A percentile compares a stretch with the other conserved stretches of the same genome.
Conservation (phyloP, 2,329 filamentous ascomycete species). For the Macrophomina tecta region DNA sequence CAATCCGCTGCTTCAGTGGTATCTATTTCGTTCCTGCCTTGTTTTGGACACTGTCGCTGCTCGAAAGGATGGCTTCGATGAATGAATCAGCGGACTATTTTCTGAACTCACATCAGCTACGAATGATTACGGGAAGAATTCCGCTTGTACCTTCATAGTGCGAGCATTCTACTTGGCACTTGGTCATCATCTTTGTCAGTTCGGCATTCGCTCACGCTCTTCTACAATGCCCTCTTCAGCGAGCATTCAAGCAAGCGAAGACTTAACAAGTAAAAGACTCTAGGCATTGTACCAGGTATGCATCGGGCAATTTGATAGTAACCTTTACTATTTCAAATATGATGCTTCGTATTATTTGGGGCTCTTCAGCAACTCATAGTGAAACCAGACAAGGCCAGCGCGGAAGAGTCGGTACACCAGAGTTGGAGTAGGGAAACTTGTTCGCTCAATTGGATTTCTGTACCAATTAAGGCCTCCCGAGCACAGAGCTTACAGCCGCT, state of each 20-base stretch:
- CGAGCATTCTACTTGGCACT: neutral
- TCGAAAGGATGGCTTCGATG: constrained; percentile 1
- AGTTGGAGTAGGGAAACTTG: neutral
- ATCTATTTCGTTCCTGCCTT: too few relatives aligned
- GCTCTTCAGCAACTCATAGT: neutral
- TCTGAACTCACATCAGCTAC: neutral
- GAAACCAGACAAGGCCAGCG: neutral
- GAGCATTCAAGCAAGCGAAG: too few relatives aligned
- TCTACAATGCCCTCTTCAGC: too few relatives aligned
- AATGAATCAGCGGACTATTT: neutral
- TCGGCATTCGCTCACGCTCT: too few relatives aligned
- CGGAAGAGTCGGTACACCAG: neutral
- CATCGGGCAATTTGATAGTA: too few relatives aligned
- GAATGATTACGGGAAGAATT: neutral
- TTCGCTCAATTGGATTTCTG: neutral
- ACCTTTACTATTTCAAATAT: neutral
- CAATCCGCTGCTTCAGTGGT: too few relatives aligned
- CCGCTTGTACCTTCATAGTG: neutral
- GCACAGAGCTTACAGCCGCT: neutral
- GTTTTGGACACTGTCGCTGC: neutral
- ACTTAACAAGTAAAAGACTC: too few relatives aligned
- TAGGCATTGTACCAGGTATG: too few relatives aligned
- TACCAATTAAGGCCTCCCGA: neutral
- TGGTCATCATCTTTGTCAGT: too few relatives aligned
- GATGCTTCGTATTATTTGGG: neutral